Base-by-base conservation (phyloP, 2,329 filamentous ascomycete genomes). In the Stagonosporopsis tanaceti region DNA sequence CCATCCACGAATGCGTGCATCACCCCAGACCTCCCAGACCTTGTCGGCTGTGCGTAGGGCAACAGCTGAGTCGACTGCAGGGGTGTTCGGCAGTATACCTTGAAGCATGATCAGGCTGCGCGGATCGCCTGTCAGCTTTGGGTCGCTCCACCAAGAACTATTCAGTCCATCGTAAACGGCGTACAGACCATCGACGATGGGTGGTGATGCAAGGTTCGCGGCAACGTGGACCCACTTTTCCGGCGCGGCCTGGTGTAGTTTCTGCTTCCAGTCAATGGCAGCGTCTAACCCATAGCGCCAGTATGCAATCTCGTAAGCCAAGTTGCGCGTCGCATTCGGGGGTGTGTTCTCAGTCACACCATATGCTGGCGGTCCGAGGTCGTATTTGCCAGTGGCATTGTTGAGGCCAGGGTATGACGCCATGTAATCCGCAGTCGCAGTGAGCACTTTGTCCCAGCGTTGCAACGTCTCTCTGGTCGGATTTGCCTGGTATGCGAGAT, bases 281-380 rank as follows among this genome's bases (percentile, higher is more conserved):
- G 85, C 69, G 35, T 83, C 79, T 25, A 87, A 76, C 0, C 85
- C 84, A 54, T 86, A 87, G 9, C 81, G 78, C 84, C 84, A 87
- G 69, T 87, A 87, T 8, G 84, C 81, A 4, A 78, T 72, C 71
- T 87, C 85, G 53, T 87, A 87, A 0, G 84, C 80, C 32, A 85
- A 81, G 61, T 87, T 86, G 2, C 81, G 70, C 0, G 84, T 87
- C 0, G 65, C 72, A 50, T 86, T 85, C 1, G 84, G 82, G 9
- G 79, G 78, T 0, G 85, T 87, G 60, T 86, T 87, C 64, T 87
- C 85, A 2, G 81, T 80, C 4, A 81, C 78, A 0, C 79, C 79
- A 56, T 82, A 80, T 20, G 80, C 55, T 4, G 81, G 81, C 3
- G 81, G 81, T 0, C 81, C 80, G 2, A 84, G 75, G 45, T 83